Percentiles rank a stretch among this genome's conserved stretches.
These are phyloP conservation scores for Cynanchum wilfordii DNA, from an alignment of 257 asterid genomes.

Conservation along the genomic window DNA sequence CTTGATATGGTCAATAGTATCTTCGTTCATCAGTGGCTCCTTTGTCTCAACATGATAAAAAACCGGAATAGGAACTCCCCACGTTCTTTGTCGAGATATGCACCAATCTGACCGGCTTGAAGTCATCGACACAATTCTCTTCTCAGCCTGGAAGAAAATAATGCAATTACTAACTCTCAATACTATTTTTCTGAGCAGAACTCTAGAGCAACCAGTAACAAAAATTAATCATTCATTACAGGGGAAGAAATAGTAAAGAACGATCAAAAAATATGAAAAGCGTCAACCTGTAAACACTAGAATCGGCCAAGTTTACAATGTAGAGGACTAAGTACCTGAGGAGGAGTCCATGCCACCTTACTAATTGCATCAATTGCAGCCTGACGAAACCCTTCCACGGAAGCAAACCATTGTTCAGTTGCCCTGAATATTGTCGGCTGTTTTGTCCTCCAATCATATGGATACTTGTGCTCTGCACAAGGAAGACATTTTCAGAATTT, in stretches of 20 bases:
- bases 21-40: slow-evolving; percentile 88
- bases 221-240: not conserved
- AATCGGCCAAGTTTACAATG: not conserved
- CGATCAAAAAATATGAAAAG: not conserved
- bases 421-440: slow-evolving; percentile 98
- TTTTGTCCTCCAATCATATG: slow-evolving; percentile 97
- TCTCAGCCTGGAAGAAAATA: slow-evolving; percentile 54
- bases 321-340: slow-evolving; percentile 52
- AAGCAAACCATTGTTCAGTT: slow-evolving; percentile 99
- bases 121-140: slow-evolving; percentile 88
- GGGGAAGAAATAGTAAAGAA: not conserved
- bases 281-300: not conserved
- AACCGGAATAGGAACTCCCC: slow-evolving; percentile 99
- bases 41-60: slow-evolving; percentile 80
- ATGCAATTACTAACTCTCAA: not conserved
- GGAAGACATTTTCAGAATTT: slow-evolving; percentile 5
- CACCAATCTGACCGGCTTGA: slow-evolving; percentile 98
- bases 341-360: slow-evolving; percentile 80
- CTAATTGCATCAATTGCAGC: slow-evolving; percentile 85
- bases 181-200: not conserved
- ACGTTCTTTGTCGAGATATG: slow-evolving; percentile 96
- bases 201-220: not conserved
- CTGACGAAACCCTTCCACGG: slow-evolving; percentile 90
- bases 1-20: slow-evolving; percentile 72
- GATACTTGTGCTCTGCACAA: slow-evolving; percentile 89